Evolutionary conservation across 345 rosid species (phyloP).

Genomic region (Rhodamnia rubescens): DNA sequence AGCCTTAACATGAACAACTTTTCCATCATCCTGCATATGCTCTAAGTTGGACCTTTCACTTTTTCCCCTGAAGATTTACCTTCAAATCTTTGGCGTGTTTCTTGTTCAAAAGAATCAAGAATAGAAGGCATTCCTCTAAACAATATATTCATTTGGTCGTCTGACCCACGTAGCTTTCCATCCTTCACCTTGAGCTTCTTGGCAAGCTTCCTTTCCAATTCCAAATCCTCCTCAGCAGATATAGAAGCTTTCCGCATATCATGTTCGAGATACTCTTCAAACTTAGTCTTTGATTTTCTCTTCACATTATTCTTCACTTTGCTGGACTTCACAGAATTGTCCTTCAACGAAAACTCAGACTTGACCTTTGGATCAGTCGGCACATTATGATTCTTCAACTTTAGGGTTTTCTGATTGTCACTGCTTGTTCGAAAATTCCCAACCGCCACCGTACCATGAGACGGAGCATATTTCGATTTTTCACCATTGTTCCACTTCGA

Average conservation of each 20-base stretch:
- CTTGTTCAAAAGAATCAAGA: conserved; percentile 22
- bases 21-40: not conserved
- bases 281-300: conserved; percentile 39
- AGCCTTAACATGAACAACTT: not conserved
- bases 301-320: conserved; percentile 23
- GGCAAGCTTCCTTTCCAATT: conserved; percentile 68
- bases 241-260: conserved; percentile 17
- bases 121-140: conserved; percentile 38
- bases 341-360: not conserved
- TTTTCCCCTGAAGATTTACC: not conserved
- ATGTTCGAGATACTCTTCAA: conserved; percentile 63
- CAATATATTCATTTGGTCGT: conserved; percentile 50
- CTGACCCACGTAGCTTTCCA: conserved; percentile 51
- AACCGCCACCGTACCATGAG: not conserved
- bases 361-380: not conserved
- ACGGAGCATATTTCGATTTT: conserved; percentile 1
- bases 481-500: conserved; percentile 2
- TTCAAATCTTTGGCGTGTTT: not conserved
- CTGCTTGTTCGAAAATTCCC: not conserved
- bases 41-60: not conserved
- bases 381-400: not conserved
- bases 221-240: conserved; percentile 41
- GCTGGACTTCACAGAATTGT: conserved; percentile 9
- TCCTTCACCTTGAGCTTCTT: conserved; percentile 76
- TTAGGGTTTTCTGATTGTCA: conserved; percentile 2